phyloP scores from a whole-genome alignment of 352 stramenopile genomes.

The Phytophthora brassicae region DNA sequence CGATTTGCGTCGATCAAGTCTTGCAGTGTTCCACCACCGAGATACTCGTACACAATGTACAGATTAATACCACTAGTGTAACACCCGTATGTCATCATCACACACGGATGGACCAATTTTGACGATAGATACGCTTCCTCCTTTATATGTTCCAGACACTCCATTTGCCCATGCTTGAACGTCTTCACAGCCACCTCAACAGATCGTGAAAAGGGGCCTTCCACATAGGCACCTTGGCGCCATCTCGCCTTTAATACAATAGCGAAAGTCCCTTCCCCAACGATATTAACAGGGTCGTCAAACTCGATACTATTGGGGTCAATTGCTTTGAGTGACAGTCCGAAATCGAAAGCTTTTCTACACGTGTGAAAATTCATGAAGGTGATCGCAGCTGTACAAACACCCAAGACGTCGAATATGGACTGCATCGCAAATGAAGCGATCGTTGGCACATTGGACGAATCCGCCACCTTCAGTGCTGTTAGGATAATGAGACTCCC shows the following conservation, averaged over 20 bases:
- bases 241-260: conserved; percentile 76
- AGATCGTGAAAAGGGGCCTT: conserved; percentile 45
- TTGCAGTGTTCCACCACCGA: conserved; percentile 80
- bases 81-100: conserved; percentile 86
- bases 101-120: conserved; percentile 72
- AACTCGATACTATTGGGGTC: conserved; percentile 78
- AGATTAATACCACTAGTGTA: conserved; percentile 80
- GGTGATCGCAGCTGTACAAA: conserved; percentile 67
- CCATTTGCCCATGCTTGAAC: conserved; percentile 78
- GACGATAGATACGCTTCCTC: conserved; percentile 82
- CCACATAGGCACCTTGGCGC: conserved; percentile 49
- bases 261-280: conserved; percentile 81
- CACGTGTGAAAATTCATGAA: conserved; percentile 78
- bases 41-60: conserved; percentile 84
- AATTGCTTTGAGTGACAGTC: conserved; percentile 77
- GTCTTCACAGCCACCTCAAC: conserved; percentile 82
- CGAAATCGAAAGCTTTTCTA: conserved; percentile 75
- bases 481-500: conserved; percentile 70
- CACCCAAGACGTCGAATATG: conserved; percentile 69
- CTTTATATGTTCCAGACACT: conserved; percentile 78
- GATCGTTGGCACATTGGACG: conserved; percentile 23
- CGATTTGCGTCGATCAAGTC: conserved; percentile 59
- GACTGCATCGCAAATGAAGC: conserved; percentile 57
- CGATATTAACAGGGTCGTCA: conserved; percentile 72
- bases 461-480: conserved; percentile 41